Conservation (phyloP, 2,329 filamentous ascomycete species). For the Colletotrichum lentis region DNA sequence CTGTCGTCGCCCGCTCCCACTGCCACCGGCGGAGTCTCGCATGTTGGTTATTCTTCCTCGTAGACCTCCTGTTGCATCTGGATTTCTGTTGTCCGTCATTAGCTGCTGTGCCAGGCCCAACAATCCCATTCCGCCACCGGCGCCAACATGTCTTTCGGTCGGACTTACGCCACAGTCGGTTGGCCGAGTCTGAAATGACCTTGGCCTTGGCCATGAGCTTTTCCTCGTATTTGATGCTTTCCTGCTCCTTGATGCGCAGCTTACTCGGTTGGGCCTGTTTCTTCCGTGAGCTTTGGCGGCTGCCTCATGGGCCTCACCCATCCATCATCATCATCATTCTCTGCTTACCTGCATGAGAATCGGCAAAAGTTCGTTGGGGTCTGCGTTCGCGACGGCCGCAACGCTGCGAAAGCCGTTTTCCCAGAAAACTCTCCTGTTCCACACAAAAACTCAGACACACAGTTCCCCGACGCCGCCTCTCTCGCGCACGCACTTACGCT, state of each 20-base stretch:
- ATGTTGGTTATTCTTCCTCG: conserved; percentile 48
- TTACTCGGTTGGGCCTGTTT: conserved; percentile 74
- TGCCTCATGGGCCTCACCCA: conserved; percentile 10
- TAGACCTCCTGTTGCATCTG: conserved; percentile 62
- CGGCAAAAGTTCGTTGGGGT: conserved; percentile 72
- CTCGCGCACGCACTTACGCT: conserved; percentile 55
- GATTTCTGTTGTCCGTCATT: conserved; percentile 49
- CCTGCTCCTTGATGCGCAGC: conserved; percentile 61
- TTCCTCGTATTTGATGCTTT: conserved; percentile 67
- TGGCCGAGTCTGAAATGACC: conserved; percentile 73
- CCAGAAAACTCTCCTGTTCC: conserved; percentile 67
- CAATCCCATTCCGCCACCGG: conserved; percentile 11
- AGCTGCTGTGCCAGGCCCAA: conserved; percentile 33
- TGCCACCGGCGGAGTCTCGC: not conserved
- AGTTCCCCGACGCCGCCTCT: not conserved
- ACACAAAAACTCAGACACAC: conserved; percentile 28
- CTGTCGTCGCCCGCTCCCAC: conserved; percentile 25
- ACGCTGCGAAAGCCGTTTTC: conserved; percentile 78
- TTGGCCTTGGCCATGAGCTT: conserved; percentile 73
- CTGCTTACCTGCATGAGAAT: conserved; percentile 72
- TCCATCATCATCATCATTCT: not conserved
- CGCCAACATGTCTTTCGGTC: not conserved
- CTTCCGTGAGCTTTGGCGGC: conserved; percentile 13
- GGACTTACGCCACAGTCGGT: conserved; percentile 71
- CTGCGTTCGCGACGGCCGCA: conserved; percentile 72